Evolutionary conservation across 73 alveolate species (phyloP).

Genomic region (Symbiodinium natans): DNA sequence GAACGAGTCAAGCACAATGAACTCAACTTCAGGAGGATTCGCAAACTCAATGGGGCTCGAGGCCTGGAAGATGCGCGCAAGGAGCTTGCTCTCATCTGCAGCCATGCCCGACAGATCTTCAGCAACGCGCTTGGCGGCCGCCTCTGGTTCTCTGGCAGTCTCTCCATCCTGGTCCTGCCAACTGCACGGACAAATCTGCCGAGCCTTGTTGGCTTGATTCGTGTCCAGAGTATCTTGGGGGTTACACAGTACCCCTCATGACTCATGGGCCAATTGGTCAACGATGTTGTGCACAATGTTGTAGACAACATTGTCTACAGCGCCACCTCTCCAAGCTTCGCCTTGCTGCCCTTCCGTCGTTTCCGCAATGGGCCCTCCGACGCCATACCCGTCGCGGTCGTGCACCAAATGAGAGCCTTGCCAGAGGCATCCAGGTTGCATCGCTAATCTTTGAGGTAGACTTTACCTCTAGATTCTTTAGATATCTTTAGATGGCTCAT

Average conservation of each 20-base stretch:
- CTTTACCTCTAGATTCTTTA: too few relatives aligned
- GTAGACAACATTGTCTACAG: neutral
- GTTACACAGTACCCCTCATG: too few relatives aligned
- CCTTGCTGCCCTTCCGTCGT: neutral
- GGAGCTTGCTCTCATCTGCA: slow-evolving; percentile 46
- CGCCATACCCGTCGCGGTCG: neutral
- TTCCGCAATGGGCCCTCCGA: neutral
- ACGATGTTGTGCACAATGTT: neutral
- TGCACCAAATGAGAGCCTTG: neutral
- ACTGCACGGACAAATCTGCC: too few relatives aligned
- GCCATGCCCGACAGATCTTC: slow-evolving; percentile 44
- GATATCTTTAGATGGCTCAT: too few relatives aligned
- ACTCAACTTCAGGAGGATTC: too few relatives aligned
- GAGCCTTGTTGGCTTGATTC: too few relatives aligned
- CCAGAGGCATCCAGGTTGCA: too few relatives aligned
- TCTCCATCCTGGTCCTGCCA: neutral
- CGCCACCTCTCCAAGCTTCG: neutral
- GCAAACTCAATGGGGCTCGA: neutral
- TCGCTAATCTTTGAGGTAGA: too few relatives aligned
- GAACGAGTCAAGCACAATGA: neutral
- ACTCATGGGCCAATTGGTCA: too few relatives aligned
- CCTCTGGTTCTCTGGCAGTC: neutral
- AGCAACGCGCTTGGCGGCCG: slow-evolving; percentile 38
- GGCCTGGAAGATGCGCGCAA: neutral
- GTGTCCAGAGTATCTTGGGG: too few relatives aligned